Evolutionary conservation across 306 rosid genomes (phyloP), one percentile per base, ranked within the genome.

Genomic region (Acacia crassicarpa): DNA sequence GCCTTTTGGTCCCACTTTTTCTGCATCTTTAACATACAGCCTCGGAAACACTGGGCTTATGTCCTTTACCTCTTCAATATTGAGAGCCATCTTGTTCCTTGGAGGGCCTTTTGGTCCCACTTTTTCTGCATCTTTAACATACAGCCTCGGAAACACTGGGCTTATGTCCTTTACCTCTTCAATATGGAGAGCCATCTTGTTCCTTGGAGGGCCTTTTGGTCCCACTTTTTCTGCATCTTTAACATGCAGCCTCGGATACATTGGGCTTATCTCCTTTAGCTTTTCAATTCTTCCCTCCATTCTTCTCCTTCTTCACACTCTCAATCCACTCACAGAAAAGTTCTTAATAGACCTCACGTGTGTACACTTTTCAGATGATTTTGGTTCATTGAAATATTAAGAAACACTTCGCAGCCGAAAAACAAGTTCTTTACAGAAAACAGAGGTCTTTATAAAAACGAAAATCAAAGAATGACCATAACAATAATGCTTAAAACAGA

Each of bases 61-160:
- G 78, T 82, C 81, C 30, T 83, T 89, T 25, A 85, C 85, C 51
- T 81, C 89, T 27, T 86, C 33, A 32, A 32, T 2, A 38, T 38
- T 6, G 48, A 91, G 91, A 86, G 94, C 97, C 98, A 91, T 93
- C 71, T 93, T 93, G 83, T 90, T 91, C 86, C 97, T 91, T 81
- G 94, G 92, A 54, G 96, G 97, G 74, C 93, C 90, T 84, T 88
- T 91, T 27, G 89, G 91, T 14, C 94, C 93, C 85, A 94, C 90
- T 84, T 86, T 91, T 66, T 85, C 92, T 32, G 94, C 83, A 81
- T 91, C 94, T 63, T 86, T 90, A 41, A 93, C 87, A 89, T 89
- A 88, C 65, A 93, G 83, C 93, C 94, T 91, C 20, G 93, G 89
- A 61, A 90, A 91, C 92, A 93, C 89, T 61, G 97, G 94, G 35